These are phyloP conservation scores for Boletus rubescentipes DNA, from an alignment of 768 basidiomycete genomes.

Conservation along the genomic window DNA sequence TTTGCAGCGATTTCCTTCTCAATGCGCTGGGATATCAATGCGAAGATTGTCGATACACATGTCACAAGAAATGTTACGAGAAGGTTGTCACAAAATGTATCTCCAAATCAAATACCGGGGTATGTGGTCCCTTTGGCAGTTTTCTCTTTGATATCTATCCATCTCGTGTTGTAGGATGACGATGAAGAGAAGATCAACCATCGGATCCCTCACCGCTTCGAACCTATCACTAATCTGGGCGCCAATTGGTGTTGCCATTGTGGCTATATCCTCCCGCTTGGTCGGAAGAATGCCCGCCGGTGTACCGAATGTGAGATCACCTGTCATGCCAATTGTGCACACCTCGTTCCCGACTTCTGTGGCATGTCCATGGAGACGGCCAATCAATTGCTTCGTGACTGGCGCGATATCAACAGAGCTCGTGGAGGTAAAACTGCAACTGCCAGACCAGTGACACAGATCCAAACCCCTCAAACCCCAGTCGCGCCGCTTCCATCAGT, in stretches of 20 bases:
- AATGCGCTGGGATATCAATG: slow-evolving; percentile 98
- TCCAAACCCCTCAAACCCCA: slow-evolving; percentile 32
- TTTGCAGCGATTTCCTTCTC: slow-evolving; percentile 96
- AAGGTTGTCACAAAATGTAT: slow-evolving; percentile 99
- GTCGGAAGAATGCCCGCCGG: slow-evolving; percentile 93
- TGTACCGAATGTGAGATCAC: slow-evolving; percentile 97
- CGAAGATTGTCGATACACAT: slow-evolving; percentile 98
- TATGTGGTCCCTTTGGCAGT: slow-evolving; percentile 41
- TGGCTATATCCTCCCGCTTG: slow-evolving; percentile 95
- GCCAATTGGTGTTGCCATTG: slow-evolving; percentile 99
- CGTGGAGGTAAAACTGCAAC: slow-evolving; percentile 47
- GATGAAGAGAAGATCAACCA: slow-evolving; percentile 99
- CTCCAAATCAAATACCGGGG: slow-evolving; percentile 92
- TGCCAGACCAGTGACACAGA: slow-evolving; percentile 37
- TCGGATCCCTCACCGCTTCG: slow-evolving; percentile 98
- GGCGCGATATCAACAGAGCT: slow-evolving; percentile 84
- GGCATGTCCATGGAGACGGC: slow-evolving; percentile 99
- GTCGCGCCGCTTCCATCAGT: slow-evolving; percentile 33
- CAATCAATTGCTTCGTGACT: slow-evolving; percentile 85
- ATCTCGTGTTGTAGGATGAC: slow-evolving; percentile 58
- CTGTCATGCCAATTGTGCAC: slow-evolving; percentile 96
- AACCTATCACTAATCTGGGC: slow-evolving; percentile 93
- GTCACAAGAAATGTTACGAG: slow-evolving; percentile 98
- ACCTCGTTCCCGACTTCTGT: slow-evolving; percentile 98
- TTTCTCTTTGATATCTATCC: slow-evolving; percentile 1